Evolutionary conservation across 805 yeast genomes (phyloP), one percentile per base, ranked within the genome.

Genomic region (Lipomyces oligophaga): DNA sequence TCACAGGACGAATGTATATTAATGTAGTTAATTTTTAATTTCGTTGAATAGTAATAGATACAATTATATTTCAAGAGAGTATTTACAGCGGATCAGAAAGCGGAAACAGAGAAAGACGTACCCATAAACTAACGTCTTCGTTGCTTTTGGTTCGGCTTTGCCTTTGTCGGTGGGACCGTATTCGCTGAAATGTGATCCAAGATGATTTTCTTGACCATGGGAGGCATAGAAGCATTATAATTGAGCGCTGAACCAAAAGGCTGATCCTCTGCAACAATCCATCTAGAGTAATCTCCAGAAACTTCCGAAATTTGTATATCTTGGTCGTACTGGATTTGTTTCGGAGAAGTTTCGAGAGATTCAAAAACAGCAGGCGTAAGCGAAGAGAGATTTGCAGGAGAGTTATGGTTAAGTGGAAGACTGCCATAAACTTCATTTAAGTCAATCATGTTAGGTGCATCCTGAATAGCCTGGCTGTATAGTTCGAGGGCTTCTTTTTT

Each of bases 261-360:
- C 27, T 34, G 19, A 19, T 30, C 43, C 26, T 38, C 30, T 21
- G 37, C n/a, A 18, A 20, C 43, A n/a, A 20, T 26, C 45, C 49
- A 49, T 10, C 54, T 41, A 8, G 43, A 20, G 32, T 49, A 49
- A 22, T 49, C 49, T 26, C 54, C 54, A 10, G 27, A 11, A 5
- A 26, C 30, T 26, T 49, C 54, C 1, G 22, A 19, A 11, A 36
- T 37, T 20, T 22, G 28, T 16, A 49, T 13, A 28, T 33, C 34
- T 30, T 28, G 25, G 28, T 49, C 54, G 16, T 35, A 34, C 20
- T 28, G 36, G 8, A 25, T 24, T 13, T 16, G 15, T 20, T 21
- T 28, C 32, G 38, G 32, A 11, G 5, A 16, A 22, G 34, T 8
- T 10, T 43, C 37, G 16, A 21, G 30, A 18, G 15, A 30, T 3